These are phyloP conservation scores for Saturnispora dispora DNA, from an alignment of 805 yeast genomes.

Conservation along the genomic window DNA sequence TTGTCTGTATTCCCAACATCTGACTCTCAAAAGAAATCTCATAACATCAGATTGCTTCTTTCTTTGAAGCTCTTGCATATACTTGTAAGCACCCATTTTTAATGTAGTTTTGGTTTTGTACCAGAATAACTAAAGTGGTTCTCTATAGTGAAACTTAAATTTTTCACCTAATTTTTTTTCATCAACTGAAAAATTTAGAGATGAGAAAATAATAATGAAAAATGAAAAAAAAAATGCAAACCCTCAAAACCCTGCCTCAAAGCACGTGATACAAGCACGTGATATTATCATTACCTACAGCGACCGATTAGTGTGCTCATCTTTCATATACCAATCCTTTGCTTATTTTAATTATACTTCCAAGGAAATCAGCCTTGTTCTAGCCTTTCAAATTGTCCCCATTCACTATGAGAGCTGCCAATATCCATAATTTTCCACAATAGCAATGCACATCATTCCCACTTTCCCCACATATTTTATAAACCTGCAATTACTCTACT, in stretches of 20 bases:
- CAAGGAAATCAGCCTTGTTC: no score
- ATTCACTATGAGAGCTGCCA: no score
- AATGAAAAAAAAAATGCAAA: neutral
- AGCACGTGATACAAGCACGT: constrained; percentile 1
- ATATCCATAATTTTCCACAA: no score
- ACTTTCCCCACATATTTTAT: no score
- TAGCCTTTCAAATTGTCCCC: no score
- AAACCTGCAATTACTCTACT: no score
- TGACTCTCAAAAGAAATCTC: constrained; percentile 98
- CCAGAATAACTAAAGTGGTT: neutral
- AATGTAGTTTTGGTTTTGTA: constrained; percentile 1
- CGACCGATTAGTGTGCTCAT: no score
- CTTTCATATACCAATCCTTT: no score
- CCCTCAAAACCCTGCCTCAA: neutral
- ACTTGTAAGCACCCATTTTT: constrained; percentile 99
- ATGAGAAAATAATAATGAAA: neutral
- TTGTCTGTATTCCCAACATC: constrained; percentile 99
- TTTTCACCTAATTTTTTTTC: neutral
- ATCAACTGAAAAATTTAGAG: neutral
- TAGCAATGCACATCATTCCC: no score
- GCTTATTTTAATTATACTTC: no score
- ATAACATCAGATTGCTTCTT: constrained; percentile 99
- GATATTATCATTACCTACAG: no score
- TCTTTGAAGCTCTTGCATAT: constrained; percentile 98
- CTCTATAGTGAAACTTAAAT: neutral